Evolutionary conservation across 139 green algal genomes (phyloP).

Genomic region (Chlorella sp.): DNA sequence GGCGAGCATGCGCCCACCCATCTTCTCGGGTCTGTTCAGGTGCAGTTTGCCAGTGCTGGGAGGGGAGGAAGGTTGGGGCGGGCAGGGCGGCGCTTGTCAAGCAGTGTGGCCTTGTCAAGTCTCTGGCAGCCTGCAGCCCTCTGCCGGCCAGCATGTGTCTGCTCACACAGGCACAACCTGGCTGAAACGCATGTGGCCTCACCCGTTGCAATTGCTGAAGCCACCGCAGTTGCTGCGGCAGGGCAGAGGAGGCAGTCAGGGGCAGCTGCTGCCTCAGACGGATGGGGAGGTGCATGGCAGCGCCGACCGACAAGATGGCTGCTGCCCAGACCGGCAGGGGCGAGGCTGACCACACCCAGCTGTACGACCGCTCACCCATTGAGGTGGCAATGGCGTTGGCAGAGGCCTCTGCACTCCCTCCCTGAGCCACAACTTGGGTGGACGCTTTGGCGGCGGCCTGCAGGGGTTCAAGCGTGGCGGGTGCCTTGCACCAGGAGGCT

Average conservation of each 20-base stretch:
- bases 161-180: neutral
- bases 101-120: no score
- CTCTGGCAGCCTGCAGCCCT: no score
- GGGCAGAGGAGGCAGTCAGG: neutral
- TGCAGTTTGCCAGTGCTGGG: neutral
- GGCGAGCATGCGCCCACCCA: neutral
- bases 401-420: neutral
- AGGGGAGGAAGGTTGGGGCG: neutral
- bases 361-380: neutral
- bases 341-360: neutral
- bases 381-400: neutral
- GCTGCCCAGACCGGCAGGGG: neutral
- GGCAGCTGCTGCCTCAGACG: neutral
- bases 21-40: neutral
- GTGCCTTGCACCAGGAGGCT: no score
- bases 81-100: neutral
- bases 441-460: neutral
- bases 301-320: no score
- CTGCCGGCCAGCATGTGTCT: no score
- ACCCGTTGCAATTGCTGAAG: neutral
- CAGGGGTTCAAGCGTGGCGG: no score
- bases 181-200: slow-evolving; percentile 6
- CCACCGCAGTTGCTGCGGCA: neutral
- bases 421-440: neutral
- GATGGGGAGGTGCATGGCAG: neutral